Base-by-base conservation (phyloP, 2,329 filamentous ascomycete species). In the Venturia aucupariae region DNA sequence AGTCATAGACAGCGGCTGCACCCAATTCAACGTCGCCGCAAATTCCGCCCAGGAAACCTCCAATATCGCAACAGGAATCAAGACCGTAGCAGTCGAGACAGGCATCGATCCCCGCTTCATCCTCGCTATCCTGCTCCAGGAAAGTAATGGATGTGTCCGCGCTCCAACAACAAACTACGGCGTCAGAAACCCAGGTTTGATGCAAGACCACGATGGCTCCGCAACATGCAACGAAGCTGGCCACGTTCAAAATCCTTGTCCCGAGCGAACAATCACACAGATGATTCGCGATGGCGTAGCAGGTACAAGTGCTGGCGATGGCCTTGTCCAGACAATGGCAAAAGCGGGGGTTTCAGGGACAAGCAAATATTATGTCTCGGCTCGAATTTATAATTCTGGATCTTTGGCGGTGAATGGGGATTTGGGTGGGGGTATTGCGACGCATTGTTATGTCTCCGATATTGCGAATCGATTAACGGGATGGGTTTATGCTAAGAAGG, bases 351-450 rank as follows among this genome's bases (percentile, higher is more conserved):
- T 68, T 19, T 67, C 64, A 22, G 72, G 75, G 65, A 74, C 72
- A 46, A 72, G 72, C 64, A 75, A 73, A 57, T 81, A 75, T 71
- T 82, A 81, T 70, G 75, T 72, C 60, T 79, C 77, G 0, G 77
- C 79, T n/a, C 73, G 80, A 41, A 75, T 78, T 42, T 82, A 82
- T 73, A 82, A 83, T 70, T 78, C 77, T n/a, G 80, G 80, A 19
- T 72, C 70, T 27, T 68, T 80, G 69, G 66, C 71, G 46, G 66
- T 66, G 11, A 72, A 68, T 59, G 72, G 70, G 44, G 74, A 79
- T 67, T 70, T 78, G 7, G 73, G 76, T 48, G 72, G 74, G 63
- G 77, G 77, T 55, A 73, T 79, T 69, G 76, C 75, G 39, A 81
- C 80, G 22, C 75, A 77, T 66, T 82, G 80, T 73, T 84, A 84